A percentile compares a stretch with the other conserved stretches of the same genome.
Conservation (phyloP, 805 yeast genomes). For the Saccharomycopsis sp. region DNA sequence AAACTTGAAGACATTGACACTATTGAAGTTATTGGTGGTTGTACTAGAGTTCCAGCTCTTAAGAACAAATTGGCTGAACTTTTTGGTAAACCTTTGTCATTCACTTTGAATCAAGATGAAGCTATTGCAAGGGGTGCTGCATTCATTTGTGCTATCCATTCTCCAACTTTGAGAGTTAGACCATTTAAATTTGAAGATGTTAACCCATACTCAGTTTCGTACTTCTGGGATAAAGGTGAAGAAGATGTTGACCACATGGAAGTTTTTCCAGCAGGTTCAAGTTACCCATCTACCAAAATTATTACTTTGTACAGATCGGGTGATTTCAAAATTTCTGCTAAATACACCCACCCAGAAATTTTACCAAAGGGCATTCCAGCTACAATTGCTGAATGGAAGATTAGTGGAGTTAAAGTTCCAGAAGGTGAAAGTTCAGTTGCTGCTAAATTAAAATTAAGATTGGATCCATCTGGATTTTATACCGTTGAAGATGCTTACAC, state of each 20-base stretch:
- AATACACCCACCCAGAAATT: slow-evolving; percentile 67
- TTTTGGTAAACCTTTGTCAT: slow-evolving; percentile 80
- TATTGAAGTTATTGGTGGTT: slow-evolving; percentile 95
- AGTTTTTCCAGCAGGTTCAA: slow-evolving; percentile 92
- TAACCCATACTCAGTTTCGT: slow-evolving; percentile 87
- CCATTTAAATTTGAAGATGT: slow-evolving; percentile 97
- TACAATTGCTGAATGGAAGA: slow-evolving; percentile 75
- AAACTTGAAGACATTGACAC: slow-evolving; percentile 71
- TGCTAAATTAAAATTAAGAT: slow-evolving; percentile 89
- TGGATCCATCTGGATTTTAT: slow-evolving; percentile 94
- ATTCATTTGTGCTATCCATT: slow-evolving; percentile 96
- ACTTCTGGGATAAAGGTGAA: slow-evolving; percentile 88
- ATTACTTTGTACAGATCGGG: slow-evolving; percentile 88
- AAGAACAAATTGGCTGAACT: slow-evolving; percentile 74
- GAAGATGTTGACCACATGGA: slow-evolving; percentile 90
- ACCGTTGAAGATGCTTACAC: slow-evolving; percentile 92
- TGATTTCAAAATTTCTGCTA: slow-evolving; percentile 82
- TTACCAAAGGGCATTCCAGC: slow-evolving; percentile 62
- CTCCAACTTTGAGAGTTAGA: slow-evolving; percentile 97
- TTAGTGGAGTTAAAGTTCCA: slow-evolving; percentile 76
- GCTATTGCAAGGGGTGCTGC: slow-evolving; percentile 99
- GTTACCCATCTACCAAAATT: slow-evolving; percentile 91
- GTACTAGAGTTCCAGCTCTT: slow-evolving; percentile 93
- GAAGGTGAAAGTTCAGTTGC: slow-evolving; percentile 75
- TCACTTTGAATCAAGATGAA: slow-evolving; percentile 98